Evolutionary conservation across 129 eudicot species (phyloP), one percentile per base, ranked within the genome.

Genomic region (Apium graveolens): DNA sequence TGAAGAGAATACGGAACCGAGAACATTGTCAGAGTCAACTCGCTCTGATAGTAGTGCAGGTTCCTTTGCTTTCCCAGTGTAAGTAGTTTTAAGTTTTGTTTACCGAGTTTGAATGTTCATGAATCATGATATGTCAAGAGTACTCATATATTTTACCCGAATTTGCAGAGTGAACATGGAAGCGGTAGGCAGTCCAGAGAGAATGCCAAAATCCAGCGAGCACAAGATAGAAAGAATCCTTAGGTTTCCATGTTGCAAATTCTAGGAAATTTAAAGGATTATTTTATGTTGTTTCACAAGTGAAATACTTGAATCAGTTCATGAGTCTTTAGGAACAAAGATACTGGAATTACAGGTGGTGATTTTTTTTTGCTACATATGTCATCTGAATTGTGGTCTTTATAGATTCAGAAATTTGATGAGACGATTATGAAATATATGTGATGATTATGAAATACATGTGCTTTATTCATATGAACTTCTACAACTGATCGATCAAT

Each of bases 201-300:
- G 24, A 20, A 66, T 66, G 72, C 72, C 72, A 14, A 86, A 81
- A 78, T 86, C 89, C 11, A 31, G 17, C n/a, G 57, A n/a, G 13
- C 37, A 32, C 16, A 66, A 66, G 24, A 32, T 66, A 13, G 72
- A 66, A 18, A 66, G 38, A 21, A 31, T 29, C 0, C 24, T 66
- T 10, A 79, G 82, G 69, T 79, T 80, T 48, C 88, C 84, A 44
- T 91, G 93, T 39, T 87, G 91, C 70, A 85, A 84, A 80, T 91
- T 91, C 77, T 88, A 37, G 80, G 66, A 41, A 21, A 8, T 72
- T 29, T 13, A 42, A 1, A 34, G 7, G 21, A 66, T 32, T 24
- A 31, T n/a, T 10, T 60, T 6, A 7, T 60, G 29, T 32, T 1
- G 17, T 26, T 31, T 57, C 31, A 9, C 32, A 10, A 26, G 32